A percentile compares a stretch with the other conserved stretches of the same genome.
These are phyloP conservation scores for Kurtzmaniella fragi DNA, from an alignment of 805 yeast species.

Conservation along the genomic window DNA sequence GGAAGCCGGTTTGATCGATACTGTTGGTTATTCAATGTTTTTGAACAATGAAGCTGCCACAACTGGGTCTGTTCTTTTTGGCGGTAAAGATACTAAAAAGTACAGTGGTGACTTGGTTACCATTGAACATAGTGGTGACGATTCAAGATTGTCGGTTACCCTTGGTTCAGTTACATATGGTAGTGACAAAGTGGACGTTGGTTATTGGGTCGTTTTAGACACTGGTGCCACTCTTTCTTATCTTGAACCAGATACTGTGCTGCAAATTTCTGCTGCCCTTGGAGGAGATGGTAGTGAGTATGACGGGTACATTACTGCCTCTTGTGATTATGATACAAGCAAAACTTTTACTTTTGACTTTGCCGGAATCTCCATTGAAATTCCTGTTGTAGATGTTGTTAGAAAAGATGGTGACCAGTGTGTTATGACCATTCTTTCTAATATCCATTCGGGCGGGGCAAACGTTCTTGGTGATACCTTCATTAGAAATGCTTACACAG, in stretches of 20 bases:
- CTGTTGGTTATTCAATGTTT: conserved; percentile 32
- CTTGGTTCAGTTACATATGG: conserved; percentile 14
- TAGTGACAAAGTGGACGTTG: conserved; percentile 5
- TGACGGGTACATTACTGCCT: conserved; percentile 35
- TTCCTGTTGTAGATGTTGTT: conserved; percentile 37
- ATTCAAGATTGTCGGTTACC: conserved; percentile 20
- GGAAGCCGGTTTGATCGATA: conserved; percentile 27
- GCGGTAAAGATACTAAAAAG: conserved; percentile 41
- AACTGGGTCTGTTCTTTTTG: conserved; percentile 34
- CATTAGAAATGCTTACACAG: conserved; percentile 58
- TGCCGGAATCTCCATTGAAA: conserved; percentile 52
- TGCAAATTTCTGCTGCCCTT: conserved; percentile 29
- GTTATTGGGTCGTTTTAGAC: conserved; percentile 24
- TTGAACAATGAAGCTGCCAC: conserved; percentile 20
- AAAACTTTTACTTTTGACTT: conserved; percentile 41
- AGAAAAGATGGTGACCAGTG: conserved; percentile 15
- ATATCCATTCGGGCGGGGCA: neutral
- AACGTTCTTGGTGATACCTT: conserved; percentile 60
- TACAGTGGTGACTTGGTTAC: conserved; percentile 28
- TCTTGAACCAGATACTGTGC: conserved; percentile 34
- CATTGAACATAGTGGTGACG: conserved; percentile 17
- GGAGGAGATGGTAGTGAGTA: conserved; percentile 37
- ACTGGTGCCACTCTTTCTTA: conserved; percentile 36
- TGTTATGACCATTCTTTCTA: conserved; percentile 20
- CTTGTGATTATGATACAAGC: conserved; percentile 9